A percentile compares a stretch with the other conserved stretches of the same genome.
These are phyloP conservation scores for Rhododendron henanense DNA, from an alignment of 148 eudicot genomes.

Conservation along the genomic window DNA sequence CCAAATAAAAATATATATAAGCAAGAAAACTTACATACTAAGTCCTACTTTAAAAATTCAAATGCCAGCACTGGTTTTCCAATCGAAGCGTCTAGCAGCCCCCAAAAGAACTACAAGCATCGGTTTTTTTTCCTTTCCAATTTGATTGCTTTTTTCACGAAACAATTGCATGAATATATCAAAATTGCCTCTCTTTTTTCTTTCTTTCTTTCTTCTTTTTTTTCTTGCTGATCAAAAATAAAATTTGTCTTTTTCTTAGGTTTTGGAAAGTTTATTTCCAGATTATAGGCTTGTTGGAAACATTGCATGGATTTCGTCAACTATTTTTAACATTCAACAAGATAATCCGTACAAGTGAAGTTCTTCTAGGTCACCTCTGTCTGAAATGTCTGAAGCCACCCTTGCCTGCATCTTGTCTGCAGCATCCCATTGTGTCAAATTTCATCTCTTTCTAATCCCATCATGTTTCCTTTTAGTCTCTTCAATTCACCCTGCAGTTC, in stretches of 20 bases:
- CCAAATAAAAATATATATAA: not conserved
- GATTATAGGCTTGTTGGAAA: not conserved
- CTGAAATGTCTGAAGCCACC: not conserved
- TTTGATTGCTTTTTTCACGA: not conserved
- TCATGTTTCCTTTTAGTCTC: conserved; percentile 35
- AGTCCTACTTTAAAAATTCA: not conserved
- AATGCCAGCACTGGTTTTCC: not conserved
- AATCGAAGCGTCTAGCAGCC: not conserved
- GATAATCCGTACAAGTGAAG: not conserved
- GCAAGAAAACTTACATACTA: not conserved
- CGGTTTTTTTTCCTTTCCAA: not conserved
- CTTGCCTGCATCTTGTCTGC: not conserved
- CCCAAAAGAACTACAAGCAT: not conserved
- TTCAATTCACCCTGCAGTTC: conserved; percentile 43
- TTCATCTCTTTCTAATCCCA: conserved; percentile 22
- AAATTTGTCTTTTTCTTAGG: not conserved
- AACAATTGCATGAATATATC: not conserved
- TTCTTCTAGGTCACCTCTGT: not conserved
- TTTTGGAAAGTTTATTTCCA: not conserved
- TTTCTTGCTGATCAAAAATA: too few relatives aligned
- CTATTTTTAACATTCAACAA: not conserved
- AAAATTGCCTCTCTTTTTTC: not conserved
- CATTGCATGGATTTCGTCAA: not conserved
- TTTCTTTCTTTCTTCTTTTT: too few relatives aligned
- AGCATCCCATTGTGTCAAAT: conserved; percentile 5